Evolutionary conservation across 1,139 yeast genomes (phyloP), one percentile per base, ranked within the genome.

Genomic region (Zygosaccharomyces sapae): DNA sequence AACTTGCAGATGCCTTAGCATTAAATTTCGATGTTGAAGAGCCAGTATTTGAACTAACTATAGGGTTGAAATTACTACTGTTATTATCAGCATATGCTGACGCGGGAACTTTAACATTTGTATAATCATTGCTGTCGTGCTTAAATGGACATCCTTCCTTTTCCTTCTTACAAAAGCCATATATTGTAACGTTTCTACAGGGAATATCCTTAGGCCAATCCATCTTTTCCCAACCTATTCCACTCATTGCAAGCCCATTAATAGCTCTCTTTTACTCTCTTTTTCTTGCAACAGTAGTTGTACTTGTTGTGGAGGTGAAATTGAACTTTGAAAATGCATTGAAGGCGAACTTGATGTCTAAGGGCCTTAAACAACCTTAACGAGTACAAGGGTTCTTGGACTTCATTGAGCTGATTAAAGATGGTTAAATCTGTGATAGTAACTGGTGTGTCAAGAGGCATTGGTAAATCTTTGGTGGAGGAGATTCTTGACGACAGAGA

Each of bases 141-240:
- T 80, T 81, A 65, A 87, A 88, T 2, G 85, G 86, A 65, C 96
- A 88, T 16, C 96, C 96, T 61, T 87, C 88, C 57, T 86, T 86
- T 57, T 86, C 92, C 69, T 79, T 88, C 66, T 87, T 87, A 72
- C 97, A 89, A 60, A 78, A 87, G 7, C 96, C 97, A 69, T 87
- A 89, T 42, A 87, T 86, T 45, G 83, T 78, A 49, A 88, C 82
- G 62, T 88, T 88, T 65, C 92, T 77, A 69, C 97, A 88, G 50
- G 86, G 89, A 34, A 87, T 83, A 56, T 83, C 87, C 66, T 79
- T 82, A 6, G 94, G 90, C 73, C 80, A 75, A 22, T 75, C 79
- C 45, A 65, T 59, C 44, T 62, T 66, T 41, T 58, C 48, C 51
- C 59, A 61, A 40, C 62, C 30, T 37, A n/a, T 24, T 37, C 24